Evolutionary conservation across 768 basidiomycete genomes (phyloP), one percentile per base, ranked within the genome.

Genomic region (Piloderma croceum): DNA sequence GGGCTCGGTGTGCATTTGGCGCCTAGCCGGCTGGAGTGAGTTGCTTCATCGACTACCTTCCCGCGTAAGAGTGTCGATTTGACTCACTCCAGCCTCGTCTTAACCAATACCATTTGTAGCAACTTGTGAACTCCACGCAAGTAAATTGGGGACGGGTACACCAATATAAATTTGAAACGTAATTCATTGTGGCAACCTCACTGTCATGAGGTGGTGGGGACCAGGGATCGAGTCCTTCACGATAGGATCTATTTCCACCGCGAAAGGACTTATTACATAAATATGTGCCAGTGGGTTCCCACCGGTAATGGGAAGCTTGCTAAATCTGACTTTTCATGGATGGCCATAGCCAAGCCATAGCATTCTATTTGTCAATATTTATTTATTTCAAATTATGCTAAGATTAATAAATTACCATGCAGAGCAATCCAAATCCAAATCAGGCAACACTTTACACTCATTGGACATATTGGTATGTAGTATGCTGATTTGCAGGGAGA

Each of bases 121-220:
- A 5, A 56, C 50, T 19, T 36, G 33, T 21, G 54, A 47, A 36
- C 48, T 56, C 63, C 62, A 64, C 24, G 56, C 44, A 32, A 60
- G 43, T 15, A 66, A 51, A 12, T 43, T 46, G 9, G 64, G 62
- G 21, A 55, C 52, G 5, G 56, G 59, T 18, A 65, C 24, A 10
- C 44, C 43, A 19, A 64, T 57, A 18, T 45, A 34, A 18, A n/a
- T 42, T 46, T 18, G 56, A 57, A 24, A 49, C 42, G 38, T 52
- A 65, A 19, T 64, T 51, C 45, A 64, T 56, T 3, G 64, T 66
- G 11, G 63, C 64, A 5, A 63, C 64, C 38, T 64, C 64, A 38
- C 63, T 65, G 61, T 64, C 12, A 46, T 42, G 33, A 59, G 44
- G 38, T 49, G 53, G 7, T 48, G 40, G 7, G 58, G 58, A 1